These are phyloP conservation scores for Phytophthora hibernalis DNA, from an alignment of 352 stramenopile genomes.

Conservation along the genomic window DNA sequence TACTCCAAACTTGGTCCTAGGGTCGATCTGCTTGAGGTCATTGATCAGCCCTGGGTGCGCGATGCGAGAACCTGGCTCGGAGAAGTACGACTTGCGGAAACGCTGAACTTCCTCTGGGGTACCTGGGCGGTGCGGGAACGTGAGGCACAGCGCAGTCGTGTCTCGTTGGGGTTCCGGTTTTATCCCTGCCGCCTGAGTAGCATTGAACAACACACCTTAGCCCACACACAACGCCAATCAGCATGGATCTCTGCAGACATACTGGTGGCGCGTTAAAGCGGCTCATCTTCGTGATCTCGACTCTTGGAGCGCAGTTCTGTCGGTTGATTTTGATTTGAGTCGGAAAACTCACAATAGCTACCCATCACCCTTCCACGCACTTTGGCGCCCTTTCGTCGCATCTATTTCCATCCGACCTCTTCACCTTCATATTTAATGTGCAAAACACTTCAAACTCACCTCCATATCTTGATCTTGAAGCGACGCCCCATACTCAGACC, in stretches of 20 bases:
- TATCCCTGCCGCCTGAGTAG: constrained; percentile 52
- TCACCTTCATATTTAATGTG: constrained; percentile 7
- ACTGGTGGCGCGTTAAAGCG: constrained; percentile 41
- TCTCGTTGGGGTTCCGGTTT: constrained; percentile 47
- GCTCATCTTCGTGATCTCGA: constrained; percentile 20
- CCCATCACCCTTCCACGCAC: background rate
- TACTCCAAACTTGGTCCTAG: constrained; percentile 69
- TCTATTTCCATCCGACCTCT: constrained; percentile 24
- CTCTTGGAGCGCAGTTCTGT: background rate
- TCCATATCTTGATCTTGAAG: constrained; percentile 27
- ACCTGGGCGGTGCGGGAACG: constrained; percentile 58
- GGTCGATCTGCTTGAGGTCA: constrained; percentile 73
- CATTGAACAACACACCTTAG: background rate
- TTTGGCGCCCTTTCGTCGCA: constrained; percentile 26
- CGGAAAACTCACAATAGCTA: constrained; percentile 19
- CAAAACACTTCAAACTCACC: background rate
- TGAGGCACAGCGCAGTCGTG: constrained; percentile 60
- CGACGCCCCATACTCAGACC: constrained; percentile 11
- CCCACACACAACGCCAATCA: background rate
- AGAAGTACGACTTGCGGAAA: constrained; percentile 88
- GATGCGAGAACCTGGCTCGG: constrained; percentile 74
- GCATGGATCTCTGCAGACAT: background rate
- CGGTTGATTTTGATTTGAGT: constrained; percentile 12
- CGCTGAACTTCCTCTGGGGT: constrained; percentile 80
- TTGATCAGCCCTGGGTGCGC: constrained; percentile 83